Evolutionary conservation across 2,329 filamentous ascomycete species (phyloP).

Genomic region (Ceratocystis alfenasii): DNA sequence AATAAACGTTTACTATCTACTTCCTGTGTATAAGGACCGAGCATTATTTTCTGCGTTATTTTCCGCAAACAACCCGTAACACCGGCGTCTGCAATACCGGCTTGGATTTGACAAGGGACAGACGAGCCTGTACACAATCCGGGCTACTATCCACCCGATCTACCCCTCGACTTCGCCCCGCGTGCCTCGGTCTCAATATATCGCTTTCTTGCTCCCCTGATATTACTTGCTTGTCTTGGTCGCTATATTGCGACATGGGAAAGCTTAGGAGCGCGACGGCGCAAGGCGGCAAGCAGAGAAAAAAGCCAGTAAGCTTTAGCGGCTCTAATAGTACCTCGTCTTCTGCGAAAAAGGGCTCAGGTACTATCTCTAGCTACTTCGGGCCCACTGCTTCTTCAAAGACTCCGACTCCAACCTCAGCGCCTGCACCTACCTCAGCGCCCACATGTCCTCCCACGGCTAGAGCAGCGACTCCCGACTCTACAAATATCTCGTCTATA

Average conservation of each 20-base stretch:
- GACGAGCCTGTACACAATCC: too few species aligned
- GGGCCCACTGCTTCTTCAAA: neutral
- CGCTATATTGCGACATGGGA: neutral
- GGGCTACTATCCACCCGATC: neutral
- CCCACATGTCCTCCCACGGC: neutral
- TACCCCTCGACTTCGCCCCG: neutral
- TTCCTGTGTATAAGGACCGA: too few species aligned
- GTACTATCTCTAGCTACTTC: slow-evolving; percentile 9
- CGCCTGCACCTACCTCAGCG: neutral
- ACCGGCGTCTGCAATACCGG: too few species aligned
- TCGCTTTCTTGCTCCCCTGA: neutral
- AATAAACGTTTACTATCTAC: too few species aligned
- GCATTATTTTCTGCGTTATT: too few species aligned
- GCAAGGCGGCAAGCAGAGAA: neutral
- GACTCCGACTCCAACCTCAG: neutral
- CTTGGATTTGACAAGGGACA: too few species aligned
- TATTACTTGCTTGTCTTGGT: neutral
- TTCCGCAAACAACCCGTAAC: too few species aligned
- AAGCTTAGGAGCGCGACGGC: neutral
- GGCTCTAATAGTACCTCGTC: neutral
- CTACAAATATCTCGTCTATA: neutral
- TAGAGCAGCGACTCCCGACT: neutral
- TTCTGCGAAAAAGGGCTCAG: neutral
- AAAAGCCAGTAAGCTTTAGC: neutral
- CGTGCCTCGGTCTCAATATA: neutral